phyloP scores from a whole-genome alignment of 208 protist species.

The Trypanosoma mega region DNA sequence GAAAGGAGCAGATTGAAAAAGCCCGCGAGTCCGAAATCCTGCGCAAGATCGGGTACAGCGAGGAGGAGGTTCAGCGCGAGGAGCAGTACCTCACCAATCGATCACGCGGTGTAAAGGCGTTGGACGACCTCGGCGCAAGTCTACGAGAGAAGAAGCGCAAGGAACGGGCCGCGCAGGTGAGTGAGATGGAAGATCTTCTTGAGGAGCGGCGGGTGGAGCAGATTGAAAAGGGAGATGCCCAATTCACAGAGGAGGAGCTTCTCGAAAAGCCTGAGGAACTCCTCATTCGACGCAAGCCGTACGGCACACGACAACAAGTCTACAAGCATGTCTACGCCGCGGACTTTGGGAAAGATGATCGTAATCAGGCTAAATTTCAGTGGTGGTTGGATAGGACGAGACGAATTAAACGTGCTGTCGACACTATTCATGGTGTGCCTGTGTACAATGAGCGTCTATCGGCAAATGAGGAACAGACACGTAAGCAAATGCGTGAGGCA shows the following conservation, averaged over 20 bases:
- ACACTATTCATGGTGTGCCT: slow-evolving; percentile 83
- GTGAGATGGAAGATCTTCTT: slow-evolving; percentile 77
- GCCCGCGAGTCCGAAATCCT: slow-evolving; percentile 75
- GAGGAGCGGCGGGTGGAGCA: slow-evolving; percentile 73
- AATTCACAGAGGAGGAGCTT: slow-evolving; percentile 51
- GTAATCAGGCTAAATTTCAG: slow-evolving; percentile 62
- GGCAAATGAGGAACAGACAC: slow-evolving; percentile 79
- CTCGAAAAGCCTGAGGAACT: slow-evolving; percentile 52
- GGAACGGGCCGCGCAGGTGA: slow-evolving; percentile 35
- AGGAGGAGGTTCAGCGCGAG: slow-evolving; percentile 72
- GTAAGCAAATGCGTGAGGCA: slow-evolving; percentile 83
- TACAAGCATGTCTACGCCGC: slow-evolving; percentile 73
- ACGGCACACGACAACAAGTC: slow-evolving; percentile 33
- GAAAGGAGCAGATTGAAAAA: slow-evolving; percentile 76
- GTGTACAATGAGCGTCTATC: slow-evolving; percentile 82
- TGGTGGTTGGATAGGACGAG: slow-evolving; percentile 84
- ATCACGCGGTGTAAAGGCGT: slow-evolving; percentile 60
- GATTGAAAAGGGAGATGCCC: slow-evolving; percentile 59
- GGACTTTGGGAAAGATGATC: slow-evolving; percentile 66
- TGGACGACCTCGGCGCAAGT: slow-evolving; percentile 80
- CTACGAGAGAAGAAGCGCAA: slow-evolving; percentile 54
- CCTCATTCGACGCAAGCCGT: slow-evolving; percentile 38
- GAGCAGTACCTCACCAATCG: slow-evolving; percentile 82
- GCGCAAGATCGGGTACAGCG: slow-evolving; percentile 70
- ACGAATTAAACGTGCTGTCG: slow-evolving; percentile 72